phyloP scores from a whole-genome alignment of 441 rosid genomes.

The Lepidium campestre region DNA sequence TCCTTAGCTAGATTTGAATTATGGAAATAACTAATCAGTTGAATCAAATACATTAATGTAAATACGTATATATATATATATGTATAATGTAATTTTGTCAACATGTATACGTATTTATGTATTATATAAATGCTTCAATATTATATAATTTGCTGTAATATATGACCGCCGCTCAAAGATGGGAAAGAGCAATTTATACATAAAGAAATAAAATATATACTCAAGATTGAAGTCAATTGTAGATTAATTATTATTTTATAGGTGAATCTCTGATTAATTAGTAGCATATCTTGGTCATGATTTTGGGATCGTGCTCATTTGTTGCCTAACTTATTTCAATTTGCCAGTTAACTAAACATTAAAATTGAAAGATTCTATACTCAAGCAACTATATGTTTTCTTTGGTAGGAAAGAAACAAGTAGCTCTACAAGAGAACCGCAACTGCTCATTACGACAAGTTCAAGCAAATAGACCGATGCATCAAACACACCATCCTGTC shows the following conservation, averaged over 20 bases:
- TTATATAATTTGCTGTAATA: background rate
- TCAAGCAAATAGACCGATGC: too few species aligned
- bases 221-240: background rate
- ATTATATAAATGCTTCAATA: background rate
- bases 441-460: too few species aligned
- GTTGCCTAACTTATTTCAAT: slow-evolving; percentile 5
- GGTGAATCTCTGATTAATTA: background rate
- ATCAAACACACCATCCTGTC: too few species aligned
- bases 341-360: background rate
- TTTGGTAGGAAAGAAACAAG: too few species aligned
- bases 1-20: background rate
- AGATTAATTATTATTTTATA: background rate
- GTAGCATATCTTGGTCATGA: slow-evolving; percentile 4
- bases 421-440: too few species aligned
- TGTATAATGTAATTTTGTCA: background rate
- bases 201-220: background rate
- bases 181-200: background rate
- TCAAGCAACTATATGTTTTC: background rate
- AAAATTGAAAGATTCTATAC: background rate
- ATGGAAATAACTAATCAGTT: background rate
- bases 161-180: background rate
- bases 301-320: slow-evolving; percentile 13
- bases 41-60: background rate
- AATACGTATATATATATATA: background rate
- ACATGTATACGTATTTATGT: background rate